Percentiles rank a stretch among this genome's conserved stretches.
phyloP scores from a whole-genome alignment of 129 eudicot species.

The Oenanthe sinensis region DNA sequence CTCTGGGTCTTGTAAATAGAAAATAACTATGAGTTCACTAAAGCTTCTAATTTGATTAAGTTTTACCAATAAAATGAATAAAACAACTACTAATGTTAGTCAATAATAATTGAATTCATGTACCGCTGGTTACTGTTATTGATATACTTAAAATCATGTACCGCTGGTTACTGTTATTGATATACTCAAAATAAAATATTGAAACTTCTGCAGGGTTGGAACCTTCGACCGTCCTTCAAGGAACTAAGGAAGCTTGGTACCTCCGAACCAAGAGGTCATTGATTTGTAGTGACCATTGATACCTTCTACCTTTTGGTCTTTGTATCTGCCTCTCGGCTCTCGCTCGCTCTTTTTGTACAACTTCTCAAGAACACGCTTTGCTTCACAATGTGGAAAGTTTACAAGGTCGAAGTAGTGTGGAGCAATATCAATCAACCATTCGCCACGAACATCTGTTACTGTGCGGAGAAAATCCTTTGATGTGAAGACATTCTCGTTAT shows the following conservation, averaged over 20 bases:
- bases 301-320: no score
- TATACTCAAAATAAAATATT: no score
- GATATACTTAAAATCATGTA: no score
- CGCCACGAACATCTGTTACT: constrained; percentile 90
- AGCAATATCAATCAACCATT: constrained; percentile 43
- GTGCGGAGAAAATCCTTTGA: constrained; percentile 87
- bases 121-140: no score
- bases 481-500: constrained; percentile 75
- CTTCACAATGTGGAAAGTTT: background rate
- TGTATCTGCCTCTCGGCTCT: background rate
- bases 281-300: no score
- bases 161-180: no score
- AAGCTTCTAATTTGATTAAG: background rate
- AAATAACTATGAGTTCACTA: background rate
- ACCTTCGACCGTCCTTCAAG: no score
- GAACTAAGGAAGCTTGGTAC: no score
- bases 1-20: no score
- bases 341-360: background rate
- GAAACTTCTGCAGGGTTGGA: no score
- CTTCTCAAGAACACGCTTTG: background rate
- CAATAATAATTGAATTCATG: no score
- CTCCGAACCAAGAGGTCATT: no score
- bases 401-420: background rate
- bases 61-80: background rate
- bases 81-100: background rate